Conservation (phyloP, 2,329 filamentous ascomycete species). For the Nannizziopsis barbatae region DNA sequence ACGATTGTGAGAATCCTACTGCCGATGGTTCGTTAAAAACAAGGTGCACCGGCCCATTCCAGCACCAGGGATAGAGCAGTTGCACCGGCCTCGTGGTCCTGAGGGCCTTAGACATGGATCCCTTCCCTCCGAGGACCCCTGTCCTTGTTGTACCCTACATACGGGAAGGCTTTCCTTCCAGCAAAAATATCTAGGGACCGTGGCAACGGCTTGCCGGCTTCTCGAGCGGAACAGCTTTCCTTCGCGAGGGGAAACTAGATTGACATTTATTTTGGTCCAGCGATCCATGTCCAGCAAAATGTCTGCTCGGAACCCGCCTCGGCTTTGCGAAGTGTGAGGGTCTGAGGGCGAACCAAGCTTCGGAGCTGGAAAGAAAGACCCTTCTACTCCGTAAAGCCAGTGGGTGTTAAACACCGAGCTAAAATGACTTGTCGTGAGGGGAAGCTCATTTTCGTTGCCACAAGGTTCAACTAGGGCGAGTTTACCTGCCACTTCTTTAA, state of each 20-base stretch:
- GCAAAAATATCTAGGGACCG: background rate
- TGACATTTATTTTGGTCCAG: too few species aligned
- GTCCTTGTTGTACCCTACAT: slow-evolving; percentile 9
- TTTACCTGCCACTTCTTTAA: slow-evolving; percentile 2
- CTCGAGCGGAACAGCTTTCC: background rate
- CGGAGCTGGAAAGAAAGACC: too few species aligned
- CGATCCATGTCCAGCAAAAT: too few species aligned
- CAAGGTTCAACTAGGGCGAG: slow-evolving; percentile 3
- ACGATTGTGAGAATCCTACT: too few species aligned
- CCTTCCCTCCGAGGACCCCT: background rate
- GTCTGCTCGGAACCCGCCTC: too few species aligned
- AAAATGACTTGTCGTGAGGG: slow-evolving; percentile 2
- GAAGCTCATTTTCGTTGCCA: background rate
- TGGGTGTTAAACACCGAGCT: background rate
- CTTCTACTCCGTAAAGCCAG: too few species aligned
- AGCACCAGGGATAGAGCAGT: slow-evolving; percentile 1
- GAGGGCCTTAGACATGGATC: background rate
- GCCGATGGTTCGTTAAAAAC: too few species aligned
- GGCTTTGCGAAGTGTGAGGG: too few species aligned
- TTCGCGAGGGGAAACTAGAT: too few species aligned
- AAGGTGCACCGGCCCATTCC: background rate
- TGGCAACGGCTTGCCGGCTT: slow-evolving; percentile 8
- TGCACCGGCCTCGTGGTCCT: slow-evolving; percentile 9
- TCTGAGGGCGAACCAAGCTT: too few species aligned
- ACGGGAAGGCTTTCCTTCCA: slow-evolving; percentile 7